phyloP scores from a whole-genome alignment of 331 rosid species.

The Acacia concinna region DNA sequence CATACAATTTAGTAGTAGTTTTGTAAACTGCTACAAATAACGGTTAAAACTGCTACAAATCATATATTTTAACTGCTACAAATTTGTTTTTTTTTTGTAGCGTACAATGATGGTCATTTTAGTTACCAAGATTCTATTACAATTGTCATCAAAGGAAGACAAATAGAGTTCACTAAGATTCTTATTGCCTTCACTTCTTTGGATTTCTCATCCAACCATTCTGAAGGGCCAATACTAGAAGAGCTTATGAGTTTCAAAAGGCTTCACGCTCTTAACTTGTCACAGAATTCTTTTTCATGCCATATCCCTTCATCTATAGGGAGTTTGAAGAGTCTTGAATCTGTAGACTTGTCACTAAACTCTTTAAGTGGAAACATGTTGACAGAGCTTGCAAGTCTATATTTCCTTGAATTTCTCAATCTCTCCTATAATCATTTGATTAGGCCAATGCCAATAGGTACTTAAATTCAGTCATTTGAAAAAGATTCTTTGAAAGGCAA shows the following conservation, averaged over 20 bases:
- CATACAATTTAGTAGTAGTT: too few relatives aligned
- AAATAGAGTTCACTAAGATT: slow-evolving; percentile 41
- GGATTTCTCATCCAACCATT: slow-evolving; percentile 48
- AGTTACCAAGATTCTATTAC: slow-evolving; percentile 41
- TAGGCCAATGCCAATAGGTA: neutral
- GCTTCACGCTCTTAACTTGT: slow-evolving; percentile 26
- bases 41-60: too few relatives aligned
- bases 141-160: slow-evolving; percentile 38
- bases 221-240: slow-evolving; percentile 44
- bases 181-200: slow-evolving; percentile 40
- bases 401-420: slow-evolving; percentile 15
- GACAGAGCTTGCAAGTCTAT: neutral
- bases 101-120: too few relatives aligned
- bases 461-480: neutral
- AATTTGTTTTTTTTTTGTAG: too few relatives aligned
- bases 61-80: too few relatives aligned
- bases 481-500: neutral
- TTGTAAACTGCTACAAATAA: too few relatives aligned
- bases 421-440: slow-evolving; percentile 1
- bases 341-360: slow-evolving; percentile 34
- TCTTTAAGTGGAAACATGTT: slow-evolving; percentile 36
- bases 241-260: slow-evolving; percentile 34
- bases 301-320: neutral
- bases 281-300: neutral
- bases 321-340: neutral